These are phyloP conservation scores for Phaseolus lunatus DNA, from an alignment of 306 rosid species.

Conservation along the genomic window DNA sequence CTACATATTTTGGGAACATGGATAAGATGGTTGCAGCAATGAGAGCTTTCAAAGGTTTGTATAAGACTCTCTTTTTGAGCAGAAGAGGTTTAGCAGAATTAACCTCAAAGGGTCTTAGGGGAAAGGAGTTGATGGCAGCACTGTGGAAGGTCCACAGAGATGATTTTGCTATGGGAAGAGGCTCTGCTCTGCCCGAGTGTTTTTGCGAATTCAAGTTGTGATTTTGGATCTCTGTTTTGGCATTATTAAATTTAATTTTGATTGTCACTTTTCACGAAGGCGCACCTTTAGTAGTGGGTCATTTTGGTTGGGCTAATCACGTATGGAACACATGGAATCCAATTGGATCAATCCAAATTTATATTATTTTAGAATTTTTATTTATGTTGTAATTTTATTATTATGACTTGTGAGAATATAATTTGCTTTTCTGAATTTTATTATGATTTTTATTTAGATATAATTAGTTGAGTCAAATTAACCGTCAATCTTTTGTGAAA, in stretches of 20 bases:
- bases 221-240: slow-evolving; percentile 38
- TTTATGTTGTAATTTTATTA: not conserved
- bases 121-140: slow-evolving; percentile 64
- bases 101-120: slow-evolving; percentile 64
- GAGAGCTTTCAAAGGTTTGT: slow-evolving; percentile 77
- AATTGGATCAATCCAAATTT: not conserved
- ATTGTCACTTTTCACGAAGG: not conserved
- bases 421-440: too few relatives aligned
- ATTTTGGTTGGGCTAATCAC: too few relatives aligned
- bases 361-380: too few relatives aligned
- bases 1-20: slow-evolving; percentile 96
- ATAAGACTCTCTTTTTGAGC: slow-evolving; percentile 76
- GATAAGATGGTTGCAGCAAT: slow-evolving; percentile 98
- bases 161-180: slow-evolving; percentile 81
- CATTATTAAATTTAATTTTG: slow-evolving; percentile 21
- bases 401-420: not conserved
- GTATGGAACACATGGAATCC: not conserved
- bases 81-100: slow-evolving; percentile 83
- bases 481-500: too few relatives aligned
- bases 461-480: not conserved
- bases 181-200: slow-evolving; percentile 81
- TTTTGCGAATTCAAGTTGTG: slow-evolving; percentile 86
- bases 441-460: too few relatives aligned
- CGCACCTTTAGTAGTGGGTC: too few relatives aligned
- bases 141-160: slow-evolving; percentile 75